Base-by-base conservation (phyloP, 169 alveolate species). In the Theileria orientalis region DNA sequence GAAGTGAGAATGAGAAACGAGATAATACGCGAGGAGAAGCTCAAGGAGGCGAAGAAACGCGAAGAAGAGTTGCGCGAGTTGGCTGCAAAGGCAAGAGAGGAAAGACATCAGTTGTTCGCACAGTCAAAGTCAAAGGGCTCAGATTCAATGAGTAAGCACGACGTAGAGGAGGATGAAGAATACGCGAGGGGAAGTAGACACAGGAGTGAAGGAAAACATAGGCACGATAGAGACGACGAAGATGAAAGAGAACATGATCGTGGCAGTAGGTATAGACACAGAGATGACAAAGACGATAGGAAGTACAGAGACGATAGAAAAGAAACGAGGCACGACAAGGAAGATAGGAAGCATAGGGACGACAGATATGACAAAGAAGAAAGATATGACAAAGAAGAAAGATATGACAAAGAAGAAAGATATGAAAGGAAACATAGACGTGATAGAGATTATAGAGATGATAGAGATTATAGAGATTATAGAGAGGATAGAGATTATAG, bases 1-100 rank as follows among this genome's bases (percentile, higher is more conserved):
- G 99, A 98, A 87, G 92, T 97, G 25, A 94, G 96, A 66, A 95
- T 96, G 69, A 84, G 99, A 61, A 96, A 94, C 71, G 97, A 93
- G 69, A 79, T 96, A 41, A 79, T 87, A 27, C 92, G 93, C 76
- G 94, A 93, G 56, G 89, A 93, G 74, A 94, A 90, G 90, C 90
- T 86, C 64, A 90, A 83, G 87, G 96, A 92, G 70, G 97, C 92
- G 77, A 94, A 90, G 95, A 91, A 90, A 67, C 83, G 94, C 67
- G 98, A 96, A 88, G 95, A 90, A 90, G 94, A 86, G 80, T 87
- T 92, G 72, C 88, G 93, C 62, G 93, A 87, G 83, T 90, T 93
- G 73, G 97, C 97, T 56, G 97, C 92, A 44, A 91, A 93, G 82
- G 96, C 96, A 23, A 80, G 97, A 79, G 93, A 78, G 78, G 98